These are phyloP conservation scores for Sporisorium graminicola DNA, from an alignment of 1,284 basidiomycete genomes.

Conservation along the genomic window DNA sequence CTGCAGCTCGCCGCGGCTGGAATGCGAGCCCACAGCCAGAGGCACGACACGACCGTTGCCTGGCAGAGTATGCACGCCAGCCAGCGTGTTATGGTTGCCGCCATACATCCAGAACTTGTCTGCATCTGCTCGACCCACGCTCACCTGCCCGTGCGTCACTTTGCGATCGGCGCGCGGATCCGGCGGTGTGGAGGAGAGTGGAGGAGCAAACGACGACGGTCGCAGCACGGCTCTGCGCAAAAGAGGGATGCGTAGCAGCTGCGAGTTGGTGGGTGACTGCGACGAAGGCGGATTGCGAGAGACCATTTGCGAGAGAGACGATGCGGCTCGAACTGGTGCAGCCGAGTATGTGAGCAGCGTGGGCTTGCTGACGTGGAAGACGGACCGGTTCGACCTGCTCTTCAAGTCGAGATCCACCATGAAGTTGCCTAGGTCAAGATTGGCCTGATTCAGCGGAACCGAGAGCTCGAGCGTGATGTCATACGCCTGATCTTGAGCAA, in stretches of 20 bases:
- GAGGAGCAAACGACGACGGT: conserved; percentile 38
- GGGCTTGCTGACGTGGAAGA: conserved; percentile 47
- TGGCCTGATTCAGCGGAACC: conserved; percentile 63
- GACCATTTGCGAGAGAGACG: conserved; percentile 41
- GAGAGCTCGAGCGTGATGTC: conserved; percentile 65
- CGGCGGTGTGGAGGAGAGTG: conserved; percentile 21
- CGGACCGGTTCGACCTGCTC: conserved; percentile 27
- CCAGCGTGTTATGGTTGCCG: conserved; percentile 39
- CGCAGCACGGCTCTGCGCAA: conserved; percentile 50
- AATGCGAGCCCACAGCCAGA: conserved; percentile 38
- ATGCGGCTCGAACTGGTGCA: conserved; percentile 43
- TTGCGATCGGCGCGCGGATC: conserved; percentile 38
- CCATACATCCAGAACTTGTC: conserved; percentile 62
- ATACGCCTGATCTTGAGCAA: conserved; percentile 65
- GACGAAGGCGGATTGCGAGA: conserved; percentile 42
- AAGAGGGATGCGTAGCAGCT: conserved; percentile 57
- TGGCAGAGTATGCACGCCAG: conserved; percentile 25
- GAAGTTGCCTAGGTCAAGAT: conserved; percentile 65
- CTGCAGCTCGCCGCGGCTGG: conserved; percentile 63
- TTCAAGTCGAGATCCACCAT: conserved; percentile 62
- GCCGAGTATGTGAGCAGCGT: conserved; percentile 47
- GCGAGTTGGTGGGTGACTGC: conserved; percentile 33
- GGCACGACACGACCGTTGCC: conserved; percentile 24
- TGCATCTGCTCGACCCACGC: conserved; percentile 57
- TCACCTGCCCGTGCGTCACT: conserved; percentile 45